These are phyloP conservation scores for Auriscalpium vulgare DNA, from an alignment of 768 basidiomycete genomes.

Conservation along the genomic window DNA sequence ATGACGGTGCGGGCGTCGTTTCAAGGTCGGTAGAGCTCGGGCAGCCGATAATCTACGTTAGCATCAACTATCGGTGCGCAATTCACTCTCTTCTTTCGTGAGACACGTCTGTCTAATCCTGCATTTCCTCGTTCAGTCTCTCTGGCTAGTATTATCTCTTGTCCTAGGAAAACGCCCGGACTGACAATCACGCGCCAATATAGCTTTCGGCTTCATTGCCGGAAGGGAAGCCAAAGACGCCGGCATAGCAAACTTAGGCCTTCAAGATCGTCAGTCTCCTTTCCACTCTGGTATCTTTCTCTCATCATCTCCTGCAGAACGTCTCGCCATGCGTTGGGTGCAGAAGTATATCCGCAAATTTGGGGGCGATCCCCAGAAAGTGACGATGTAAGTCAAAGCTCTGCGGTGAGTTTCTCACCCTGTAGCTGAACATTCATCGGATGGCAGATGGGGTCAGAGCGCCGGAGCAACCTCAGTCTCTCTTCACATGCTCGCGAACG, in stretches of 20 bases:
- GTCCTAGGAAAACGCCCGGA: neutral
- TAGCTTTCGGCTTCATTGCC: conserved; percentile 13
- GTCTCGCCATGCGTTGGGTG: conserved; percentile 32
- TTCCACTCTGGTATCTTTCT: too few relatives aligned
- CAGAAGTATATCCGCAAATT: conserved; percentile 32
- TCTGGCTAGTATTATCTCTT: neutral
- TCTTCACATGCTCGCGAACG: conserved; percentile 21
- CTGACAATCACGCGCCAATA: neutral
- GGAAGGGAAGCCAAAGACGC: conserved; percentile 10
- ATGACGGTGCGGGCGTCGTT: conserved; percentile 38
- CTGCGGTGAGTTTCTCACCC: neutral
- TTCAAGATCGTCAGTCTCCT: conserved; percentile 15
- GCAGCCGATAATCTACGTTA: conserved; percentile 42
- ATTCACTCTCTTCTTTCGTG: neutral
- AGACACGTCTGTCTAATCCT: neutral
- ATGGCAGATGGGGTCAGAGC: conserved; percentile 25
- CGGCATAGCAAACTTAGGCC: conserved; percentile 11
- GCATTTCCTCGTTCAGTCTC: neutral
- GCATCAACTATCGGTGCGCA: conserved; percentile 42
- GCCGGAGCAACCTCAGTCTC: conserved; percentile 31
- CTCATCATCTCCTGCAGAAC: conserved; percentile 13
- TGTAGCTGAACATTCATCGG: too few relatives aligned
- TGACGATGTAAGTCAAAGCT: conserved; percentile 17
- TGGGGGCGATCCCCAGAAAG: conserved; percentile 31
- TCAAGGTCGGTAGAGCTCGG: conserved; percentile 34